Conservation (phyloP, 2,329 filamentous ascomycete genomes). For the Claviceps cyperi region DNA sequence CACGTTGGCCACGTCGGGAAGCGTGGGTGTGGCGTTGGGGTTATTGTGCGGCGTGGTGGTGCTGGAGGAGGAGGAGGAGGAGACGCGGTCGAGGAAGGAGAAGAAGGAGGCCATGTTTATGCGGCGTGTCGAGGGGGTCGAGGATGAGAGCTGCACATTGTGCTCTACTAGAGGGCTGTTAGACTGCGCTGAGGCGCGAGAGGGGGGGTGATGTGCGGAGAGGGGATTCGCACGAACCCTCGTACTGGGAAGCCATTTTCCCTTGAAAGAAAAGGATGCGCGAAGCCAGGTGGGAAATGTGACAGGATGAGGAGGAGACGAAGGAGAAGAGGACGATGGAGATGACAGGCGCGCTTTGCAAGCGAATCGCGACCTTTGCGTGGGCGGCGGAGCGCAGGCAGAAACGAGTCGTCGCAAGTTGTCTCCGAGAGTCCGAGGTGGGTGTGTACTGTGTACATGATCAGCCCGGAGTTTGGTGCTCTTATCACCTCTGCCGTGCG, state of each 20-base stretch:
- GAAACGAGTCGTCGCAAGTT: no score
- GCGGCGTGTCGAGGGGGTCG: constrained; percentile 32
- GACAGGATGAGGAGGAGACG: no score
- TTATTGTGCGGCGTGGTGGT: constrained; percentile 29
- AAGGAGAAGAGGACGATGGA: no score
- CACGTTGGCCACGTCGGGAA: constrained; percentile 41
- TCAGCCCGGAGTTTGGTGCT: no score
- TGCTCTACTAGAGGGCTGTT: constrained; percentile 39
- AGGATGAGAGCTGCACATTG: constrained; percentile 36
- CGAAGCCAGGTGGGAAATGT: no score
- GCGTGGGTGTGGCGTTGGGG: constrained; percentile 45
- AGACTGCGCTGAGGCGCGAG: not conserved
- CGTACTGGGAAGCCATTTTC: constrained; percentile 41
- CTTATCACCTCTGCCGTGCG: no score
- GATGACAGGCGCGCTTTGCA: no score
- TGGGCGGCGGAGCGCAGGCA: no score
- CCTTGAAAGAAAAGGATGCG: no score
- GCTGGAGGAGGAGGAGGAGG: constrained; percentile 22
- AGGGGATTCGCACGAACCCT: constrained; percentile 20
- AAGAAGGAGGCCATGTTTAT: constrained; percentile 51
- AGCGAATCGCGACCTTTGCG: no score
- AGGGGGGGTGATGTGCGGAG: not conserved
- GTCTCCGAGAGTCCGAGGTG: no score
- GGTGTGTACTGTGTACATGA: no score
- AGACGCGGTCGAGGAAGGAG: constrained; percentile 40